Percentiles rank a stretch among this genome's conserved stretches.
These are phyloP conservation scores for Fusarium goolgardi DNA, from an alignment of 2,329 filamentous ascomycete genomes.

Conservation along the genomic window DNA sequence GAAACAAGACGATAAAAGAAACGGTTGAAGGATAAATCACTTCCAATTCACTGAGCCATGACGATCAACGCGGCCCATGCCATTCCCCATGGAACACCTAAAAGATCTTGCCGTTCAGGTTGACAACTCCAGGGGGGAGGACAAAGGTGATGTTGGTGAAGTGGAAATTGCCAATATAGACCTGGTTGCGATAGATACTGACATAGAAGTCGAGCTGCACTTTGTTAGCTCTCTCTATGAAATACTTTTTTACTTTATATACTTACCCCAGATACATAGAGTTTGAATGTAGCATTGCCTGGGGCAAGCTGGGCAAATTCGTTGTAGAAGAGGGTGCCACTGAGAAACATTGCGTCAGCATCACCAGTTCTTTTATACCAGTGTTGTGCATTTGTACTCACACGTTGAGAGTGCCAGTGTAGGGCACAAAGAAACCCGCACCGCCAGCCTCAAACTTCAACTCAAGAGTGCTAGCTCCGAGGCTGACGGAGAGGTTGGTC, in stretches of 20 bases:
- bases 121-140: not conserved
- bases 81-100: not conserved
- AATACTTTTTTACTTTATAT: not conserved
- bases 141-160: not conserved
- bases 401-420: not conserved
- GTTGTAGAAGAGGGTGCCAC: not conserved
- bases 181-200: slow-evolving; percentile 3
- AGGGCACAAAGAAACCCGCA: slow-evolving; percentile 1
- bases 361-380: accelerated
- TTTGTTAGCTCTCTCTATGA: accelerated
- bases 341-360: not conserved
- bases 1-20: not conserved
- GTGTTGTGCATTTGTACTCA: not conserved
- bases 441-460: not conserved
- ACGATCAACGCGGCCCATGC: not conserved
- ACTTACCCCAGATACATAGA: not conserved
- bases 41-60: not conserved
- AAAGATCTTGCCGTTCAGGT: not conserved
- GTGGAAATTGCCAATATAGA: not conserved
- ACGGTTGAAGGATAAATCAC: not conserved
- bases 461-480: not conserved
- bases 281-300: not conserved
- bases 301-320: not conserved
- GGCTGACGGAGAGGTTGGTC: not conserved
- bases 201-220: not conserved